Base-by-base conservation (phyloP, 2,329 filamentous ascomycete genomes). In the Cladorrhinum sp. region DNA sequence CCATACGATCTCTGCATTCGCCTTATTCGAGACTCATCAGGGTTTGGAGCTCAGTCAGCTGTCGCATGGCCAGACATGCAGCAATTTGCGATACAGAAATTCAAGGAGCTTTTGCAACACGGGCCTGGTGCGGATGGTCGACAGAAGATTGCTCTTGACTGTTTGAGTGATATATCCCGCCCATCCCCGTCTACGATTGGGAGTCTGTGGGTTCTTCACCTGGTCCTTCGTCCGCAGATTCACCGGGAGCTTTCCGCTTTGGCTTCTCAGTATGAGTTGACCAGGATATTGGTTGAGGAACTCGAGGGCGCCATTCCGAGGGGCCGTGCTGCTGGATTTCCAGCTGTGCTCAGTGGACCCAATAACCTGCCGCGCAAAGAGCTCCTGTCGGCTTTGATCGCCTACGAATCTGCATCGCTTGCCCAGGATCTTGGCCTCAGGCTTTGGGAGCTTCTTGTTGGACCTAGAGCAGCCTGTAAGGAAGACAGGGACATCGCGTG, bases 391-490 rank as follows among this genome's bases (percentile, higher is more conserved):
- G 79, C 92, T 39, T 82, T 94, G 33, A 74, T 76, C 2, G 61
- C 78, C 33, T 76, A 85, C 56, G 82, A 85, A n/a, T 82, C 88
- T 1, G 76, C 80, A 8, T 82, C 84, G 0, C 82, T 96, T 52
- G 82, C 84, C 0, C 69, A 78, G 2, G 82, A 88, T 1, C 78
- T 90, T 3, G 86, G 88, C 16, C 76, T 79, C 48, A 79, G 78
- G 12, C 79, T 96, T 1, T 96, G 91, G 91, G 79, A 88, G 60
- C 78, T 88, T 42, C 79, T 95, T 24, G 85, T 96, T 53, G 89
- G 91, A 12, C 78, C 81, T 3, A 75, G 80, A 42, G 85, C 86
- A 2, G 75, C 86, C 3, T 84, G 82, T 23, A 75, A 80, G 2
- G 80, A 83, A 8, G 86, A 90, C 62, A 82, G 90, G 58, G 82